These are phyloP conservation scores for Globisporangium lucens DNA, from an alignment of 352 stramenopile genomes.

Conservation along the genomic window DNA sequence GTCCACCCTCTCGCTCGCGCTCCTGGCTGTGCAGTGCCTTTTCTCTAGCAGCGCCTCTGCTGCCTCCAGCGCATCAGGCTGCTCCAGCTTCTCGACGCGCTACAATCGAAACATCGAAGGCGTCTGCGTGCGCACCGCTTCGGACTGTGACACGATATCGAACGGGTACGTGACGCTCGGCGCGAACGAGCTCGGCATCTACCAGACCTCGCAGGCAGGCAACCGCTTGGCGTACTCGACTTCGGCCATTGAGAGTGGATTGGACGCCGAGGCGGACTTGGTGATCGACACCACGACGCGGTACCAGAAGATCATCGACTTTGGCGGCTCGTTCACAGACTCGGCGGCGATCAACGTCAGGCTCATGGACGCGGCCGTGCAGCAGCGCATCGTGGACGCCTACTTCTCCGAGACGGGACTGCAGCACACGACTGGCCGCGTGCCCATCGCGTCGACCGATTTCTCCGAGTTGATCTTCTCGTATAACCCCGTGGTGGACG, in stretches of 20 bases:
- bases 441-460: conserved; percentile 77
- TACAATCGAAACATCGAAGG: conserved; percentile 42
- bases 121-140: conserved; percentile 54
- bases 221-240: conserved; percentile 43
- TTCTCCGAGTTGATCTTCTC: conserved; percentile 62
- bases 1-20: neutral
- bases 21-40: neutral
- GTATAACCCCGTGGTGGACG: conserved; percentile 33
- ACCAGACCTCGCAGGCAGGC: conserved; percentile 43
- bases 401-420: conserved; percentile 65
- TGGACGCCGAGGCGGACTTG: conserved; percentile 24
- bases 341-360: conserved; percentile 66
- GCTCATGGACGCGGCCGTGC: conserved; percentile 45
- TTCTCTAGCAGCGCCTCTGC: neutral
- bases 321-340: conserved; percentile 85
- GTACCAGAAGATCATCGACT: conserved; percentile 71
- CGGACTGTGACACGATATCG: conserved; percentile 32
- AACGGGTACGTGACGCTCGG: conserved; percentile 28
- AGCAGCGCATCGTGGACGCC: conserved; percentile 52
- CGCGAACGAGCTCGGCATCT: conserved; percentile 34
- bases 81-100: conserved; percentile 32
- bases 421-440: conserved; percentile 62
- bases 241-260: conserved; percentile 2
- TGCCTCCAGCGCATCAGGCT: neutral
- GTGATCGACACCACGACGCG: conserved; percentile 31